Base-by-base conservation (phyloP, 2,329 filamentous ascomycete genomes). In the Colletotrichum tropicicola region DNA sequence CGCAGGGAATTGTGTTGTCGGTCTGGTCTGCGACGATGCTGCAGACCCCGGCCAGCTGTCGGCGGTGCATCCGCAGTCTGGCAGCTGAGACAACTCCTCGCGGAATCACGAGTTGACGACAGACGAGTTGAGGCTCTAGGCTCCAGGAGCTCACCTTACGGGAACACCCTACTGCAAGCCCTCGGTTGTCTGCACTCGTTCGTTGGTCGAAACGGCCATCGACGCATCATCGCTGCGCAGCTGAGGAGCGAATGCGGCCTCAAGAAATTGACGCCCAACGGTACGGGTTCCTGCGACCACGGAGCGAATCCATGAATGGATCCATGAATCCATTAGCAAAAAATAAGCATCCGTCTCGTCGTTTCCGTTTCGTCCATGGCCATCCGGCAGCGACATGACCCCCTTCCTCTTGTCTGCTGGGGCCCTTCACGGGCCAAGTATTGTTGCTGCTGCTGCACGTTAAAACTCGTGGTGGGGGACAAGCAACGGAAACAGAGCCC, bases 321-420 rank as follows among this genome's bases (percentile, higher is more conserved):
- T 21, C 48, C 52, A 30, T 45, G 17, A 55, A 44, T 55, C 39
- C 52, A 55, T 55, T 45, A 55, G 52, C 52, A 45, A 55, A 30
- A 21, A 54, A 10, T 48, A 57, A 57, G 27, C 30, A 45, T 21
- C 54, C 15, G 54, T 25, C 41, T 25, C 19, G 30, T 37, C 5
- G 13, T 32, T 21, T 54, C 37, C 35, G 51, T 53, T 41, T 19
- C 32, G 21, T 53, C 51, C 23, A 52, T 52, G 10, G 25, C 45
- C 27, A 27, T 49, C n/a, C n/a, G n/a, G n/a, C n/a, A n/a, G n/a
- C n/a, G n/a, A n/a, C n/a, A n/a, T n/a, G n/a, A n/a, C n/a, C n/a
- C n/a, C n/a, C n/a, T n/a, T n/a, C n/a, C n/a, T n/a, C n/a, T n/a
- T n/a, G n/a, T n/a, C n/a, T 44, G 41, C 2, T 44, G 41, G 17